Evolutionary conservation across 2,329 filamentous ascomycete species (phyloP), one percentile per base, ranked within the genome.

Genomic region (Botrytis medusae): DNA sequence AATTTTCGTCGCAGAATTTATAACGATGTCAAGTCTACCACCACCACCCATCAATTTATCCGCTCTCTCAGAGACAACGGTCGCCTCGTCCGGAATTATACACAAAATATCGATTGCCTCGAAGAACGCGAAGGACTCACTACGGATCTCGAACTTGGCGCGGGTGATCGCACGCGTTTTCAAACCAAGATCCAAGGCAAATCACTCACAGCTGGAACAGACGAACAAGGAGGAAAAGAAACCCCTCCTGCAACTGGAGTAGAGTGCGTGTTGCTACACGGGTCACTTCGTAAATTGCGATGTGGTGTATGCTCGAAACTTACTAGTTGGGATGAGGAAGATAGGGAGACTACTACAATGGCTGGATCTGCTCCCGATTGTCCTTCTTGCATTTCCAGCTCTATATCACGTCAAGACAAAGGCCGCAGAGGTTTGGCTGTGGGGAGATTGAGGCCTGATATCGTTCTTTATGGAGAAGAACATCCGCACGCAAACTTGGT

Each of bases 61-160:
- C 87, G 88, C 61, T 87, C 89, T 48, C 84, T 93, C 8, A 86
- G 90, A 62, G 90, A 93, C 78, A 86, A 88, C 6, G 89, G 90
- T 5, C 91, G 91, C 75, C 84, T 93, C 8, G 89, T 92, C 46
- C 85, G 91, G 57, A 92, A 91, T 78, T 93, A 93, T 78, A 93
- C 91, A 0, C 91, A 93, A 77, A 93, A 93, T 76, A 93, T 93
- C 76, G 91, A 93, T 77, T 89, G 90, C 75, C 88, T 93, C 10
- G 91, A 93, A 79, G 89, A 90, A 78, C 89, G 91, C 73, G 90
- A 92, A 61, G 91, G 91, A 5, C 83, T 93, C 5, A 88, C 86
- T 25, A 92, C 90, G 0, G 86, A 90, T 71, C 84, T 93, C 14
- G 82, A 84, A 18, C 84, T 87, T 46, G 91, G 91, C 0, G 87